Conservation (phyloP, 148 eudicot genomes). For the Limonium bicolor region DNA sequence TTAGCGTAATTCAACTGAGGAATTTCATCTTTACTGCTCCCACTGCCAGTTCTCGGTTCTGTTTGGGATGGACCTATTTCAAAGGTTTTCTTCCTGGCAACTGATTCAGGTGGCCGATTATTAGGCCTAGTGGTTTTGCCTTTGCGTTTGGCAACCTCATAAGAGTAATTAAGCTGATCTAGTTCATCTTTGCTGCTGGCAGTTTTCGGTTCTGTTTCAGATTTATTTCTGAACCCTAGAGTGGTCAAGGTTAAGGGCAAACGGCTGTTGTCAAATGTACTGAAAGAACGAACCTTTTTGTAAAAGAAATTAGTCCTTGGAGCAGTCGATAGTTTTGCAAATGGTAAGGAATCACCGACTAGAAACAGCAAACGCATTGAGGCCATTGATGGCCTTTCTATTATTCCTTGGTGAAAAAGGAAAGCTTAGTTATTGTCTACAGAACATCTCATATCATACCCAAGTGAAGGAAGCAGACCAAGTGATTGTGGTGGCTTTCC, state of each 20-base stretch:
- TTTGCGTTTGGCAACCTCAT: constrained; percentile 29
- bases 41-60: background rate
- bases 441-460: too few species aligned
- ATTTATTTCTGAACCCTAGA: constrained; percentile 34
- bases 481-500: too few species aligned
- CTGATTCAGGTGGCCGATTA: constrained; percentile 7
- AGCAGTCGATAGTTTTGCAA: constrained; percentile 24
- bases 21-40: background rate
- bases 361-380: constrained; percentile 53
- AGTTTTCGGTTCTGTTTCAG: background rate
- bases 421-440: too few species aligned
- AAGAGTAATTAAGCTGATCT: constrained; percentile 12
- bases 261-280: constrained; percentile 15
- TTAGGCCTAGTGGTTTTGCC: constrained; percentile 21
- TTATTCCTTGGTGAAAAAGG: too few species aligned
- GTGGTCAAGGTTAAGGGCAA: constrained; percentile 54
- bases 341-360: constrained; percentile 46
- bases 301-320: constrained; percentile 24
- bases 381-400: constrained; percentile 39
- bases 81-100: constrained; percentile 20
- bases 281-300: constrained; percentile 23
- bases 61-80: constrained; percentile 40
- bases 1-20: constrained; percentile 12
- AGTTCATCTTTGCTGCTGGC: constrained; percentile 6
- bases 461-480: too few species aligned